Conservation (phyloP, 169 alveolate genomes). For the Plasmodium gallinaceum region DNA sequence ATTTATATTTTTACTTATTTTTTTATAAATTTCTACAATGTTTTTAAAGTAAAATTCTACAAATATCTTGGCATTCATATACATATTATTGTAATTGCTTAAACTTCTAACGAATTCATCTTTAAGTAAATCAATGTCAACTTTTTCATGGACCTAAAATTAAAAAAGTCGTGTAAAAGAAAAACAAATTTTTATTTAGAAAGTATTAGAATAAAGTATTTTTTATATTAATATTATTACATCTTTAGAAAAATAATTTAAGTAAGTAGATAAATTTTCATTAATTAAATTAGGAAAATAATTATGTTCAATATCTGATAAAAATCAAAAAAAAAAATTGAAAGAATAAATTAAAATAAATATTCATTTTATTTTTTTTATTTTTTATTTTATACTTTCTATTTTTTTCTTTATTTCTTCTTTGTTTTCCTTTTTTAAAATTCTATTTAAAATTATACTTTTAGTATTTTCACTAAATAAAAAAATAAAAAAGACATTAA, state of each 20-base stretch:
- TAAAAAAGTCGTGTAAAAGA: background rate
- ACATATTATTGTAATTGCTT: conserved; percentile 65
- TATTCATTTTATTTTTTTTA: background rate
- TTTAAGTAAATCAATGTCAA: conserved; percentile 24
- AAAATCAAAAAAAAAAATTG: background rate
- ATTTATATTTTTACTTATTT: conserved; percentile 53
- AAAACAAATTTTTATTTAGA: background rate
- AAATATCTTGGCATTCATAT: conserved; percentile 57
- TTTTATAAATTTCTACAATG: conserved; percentile 34
- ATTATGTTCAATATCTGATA: conserved; percentile 32
- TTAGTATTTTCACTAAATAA: conserved; percentile 44
- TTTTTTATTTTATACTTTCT: conserved; percentile 26
- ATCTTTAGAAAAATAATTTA: conserved; percentile 48
- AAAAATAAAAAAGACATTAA: background rate
- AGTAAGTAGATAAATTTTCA: conserved; percentile 10
- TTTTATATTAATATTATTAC: conserved; percentile 20
- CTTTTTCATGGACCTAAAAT: conserved; percentile 41
- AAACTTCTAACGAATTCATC: conserved; percentile 61
- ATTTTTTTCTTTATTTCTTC: conserved; percentile 40
- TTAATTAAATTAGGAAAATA: conserved; percentile 23
- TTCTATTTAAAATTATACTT: conserved; percentile 54
- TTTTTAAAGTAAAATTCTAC: conserved; percentile 68
- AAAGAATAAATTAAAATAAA: background rate
- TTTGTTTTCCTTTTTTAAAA: conserved; percentile 59
- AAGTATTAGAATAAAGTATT: background rate